Conservation (phyloP, 2,329 filamentous ascomycete genomes). For the Elsinoe arachidis region DNA sequence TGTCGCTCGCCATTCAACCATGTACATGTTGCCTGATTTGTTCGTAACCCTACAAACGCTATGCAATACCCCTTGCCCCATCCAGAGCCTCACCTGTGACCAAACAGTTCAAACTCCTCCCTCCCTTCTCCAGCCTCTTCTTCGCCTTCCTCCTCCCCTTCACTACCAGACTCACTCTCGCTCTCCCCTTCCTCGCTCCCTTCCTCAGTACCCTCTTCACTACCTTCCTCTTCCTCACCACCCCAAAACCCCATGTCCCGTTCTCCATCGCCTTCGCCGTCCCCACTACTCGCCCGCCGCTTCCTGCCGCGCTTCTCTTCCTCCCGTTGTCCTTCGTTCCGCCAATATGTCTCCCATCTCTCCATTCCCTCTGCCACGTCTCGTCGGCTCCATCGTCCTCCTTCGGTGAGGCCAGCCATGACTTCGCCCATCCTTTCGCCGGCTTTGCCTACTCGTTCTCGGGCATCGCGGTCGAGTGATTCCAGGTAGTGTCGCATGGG, state of each 20-base stretch:
- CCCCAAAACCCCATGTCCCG: conserved; percentile 16
- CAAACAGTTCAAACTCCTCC: conserved; percentile 15
- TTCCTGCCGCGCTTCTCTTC: not conserved
- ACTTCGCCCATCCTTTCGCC: conserved; percentile 28
- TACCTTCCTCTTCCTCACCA: conserved; percentile 4
- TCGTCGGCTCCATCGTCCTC: not conserved
- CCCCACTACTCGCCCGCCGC: not conserved
- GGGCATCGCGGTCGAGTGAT: conserved; percentile 11
- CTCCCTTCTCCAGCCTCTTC: conserved; percentile 29
- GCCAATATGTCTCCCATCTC: conserved; percentile 10
- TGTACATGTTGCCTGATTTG: not conserved
- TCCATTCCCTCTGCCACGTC: conserved; percentile 12
- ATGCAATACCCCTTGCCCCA: not conserved
- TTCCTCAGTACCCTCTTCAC: conserved; percentile 12
- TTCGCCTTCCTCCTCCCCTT: conserved; percentile 23
- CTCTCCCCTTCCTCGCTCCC: conserved; percentile 14
- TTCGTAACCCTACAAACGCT: not conserved
- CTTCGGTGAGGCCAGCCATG: conserved; percentile 28
- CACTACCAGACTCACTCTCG: conserved; percentile 12
- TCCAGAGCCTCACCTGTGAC: conserved; percentile 13
- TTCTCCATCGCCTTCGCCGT: not conserved
- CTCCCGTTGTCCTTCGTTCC: not conserved
- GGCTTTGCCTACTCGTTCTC: conserved; percentile 12
- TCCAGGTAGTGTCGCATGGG: conserved; percentile 39
- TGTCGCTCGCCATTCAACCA: not conserved